Base-by-base conservation (phyloP, 2,329 filamentous ascomycete genomes). In the Coniochaeta prunicola region DNA sequence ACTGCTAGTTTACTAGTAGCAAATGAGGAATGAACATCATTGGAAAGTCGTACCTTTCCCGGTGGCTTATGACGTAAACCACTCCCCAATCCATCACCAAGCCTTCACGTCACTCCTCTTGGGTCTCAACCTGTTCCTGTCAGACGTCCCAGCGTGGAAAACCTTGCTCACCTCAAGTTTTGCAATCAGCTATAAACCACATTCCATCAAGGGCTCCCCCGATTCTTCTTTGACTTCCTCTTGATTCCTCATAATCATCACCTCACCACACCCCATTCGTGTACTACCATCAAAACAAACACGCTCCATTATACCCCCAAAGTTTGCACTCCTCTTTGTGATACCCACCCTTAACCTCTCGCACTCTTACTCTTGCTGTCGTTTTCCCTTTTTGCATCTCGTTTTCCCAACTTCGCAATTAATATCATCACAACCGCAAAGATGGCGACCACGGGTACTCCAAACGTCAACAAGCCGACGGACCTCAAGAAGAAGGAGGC, bases 401-500 rank as follows among this genome's bases (percentile, higher is more conserved):
- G 36, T n/a, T 54, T 42, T 59, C 40, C 13, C 36, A 54, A 58
- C 38, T 26, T 28, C 36, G 26, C 17, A 57, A 31, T n/a, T 40
- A 36, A 21, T 53, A 31, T 54, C 62, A 66, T 34, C 33, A 56
- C 17, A 21, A 56, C 54, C 33, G 34, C 54, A 38, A 19, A 53
- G 10, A 66, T 67, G 64, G 61, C 63, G 54, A 62, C 59, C 13
- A 50, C 56, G 17, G 58, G 59, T 30, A 33, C 61, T 7, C 21
- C 24, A 19, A 67, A 66, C 64, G 88, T 93, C 69, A 92, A 94
- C 74, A 84, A 81, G 66, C 90, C 91, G 33, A 87, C 84, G 62
- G 82, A 94, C 73, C 68, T 81, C 61, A 87, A 89, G 77, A 74
- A 83, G 73, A 93, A 92, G 82, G 91, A 96, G 78, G 83, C 82